These are phyloP conservation scores for Silene noctiflora DNA, from an alignment of 179 eudicot species.

Conservation along the genomic window DNA sequence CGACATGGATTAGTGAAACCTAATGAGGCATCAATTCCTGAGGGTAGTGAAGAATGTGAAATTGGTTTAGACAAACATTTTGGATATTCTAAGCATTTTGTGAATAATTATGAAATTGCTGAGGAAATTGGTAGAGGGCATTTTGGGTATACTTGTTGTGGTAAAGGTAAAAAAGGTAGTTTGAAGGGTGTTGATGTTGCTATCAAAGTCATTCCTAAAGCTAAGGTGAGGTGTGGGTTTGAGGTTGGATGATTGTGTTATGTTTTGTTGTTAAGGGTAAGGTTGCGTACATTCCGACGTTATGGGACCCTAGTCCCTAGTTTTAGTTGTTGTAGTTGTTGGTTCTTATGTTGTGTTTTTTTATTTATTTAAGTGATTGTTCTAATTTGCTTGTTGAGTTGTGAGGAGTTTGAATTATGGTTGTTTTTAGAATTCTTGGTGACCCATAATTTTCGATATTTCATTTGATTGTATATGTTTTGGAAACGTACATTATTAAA, in stretches of 20 bases:
- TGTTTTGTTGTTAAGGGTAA: constrained; percentile 4
- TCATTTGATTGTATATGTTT: too few species aligned
- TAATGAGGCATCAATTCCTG: constrained; percentile 84
- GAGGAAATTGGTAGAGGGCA: constrained; percentile 96
- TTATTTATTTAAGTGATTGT: constrained; percentile 10
- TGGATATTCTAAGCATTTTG: constrained; percentile 76
- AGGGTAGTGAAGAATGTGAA: constrained; percentile 66
- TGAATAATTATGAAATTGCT: constrained; percentile 63
- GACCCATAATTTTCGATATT: too few species aligned
- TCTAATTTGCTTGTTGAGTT: constrained; percentile 17
- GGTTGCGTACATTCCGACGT: background rate
- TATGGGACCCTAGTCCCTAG: too few species aligned
- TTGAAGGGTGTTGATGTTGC: constrained; percentile 89
- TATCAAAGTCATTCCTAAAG: constrained; percentile 91
- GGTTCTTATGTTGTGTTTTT: background rate
- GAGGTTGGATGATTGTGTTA: background rate
- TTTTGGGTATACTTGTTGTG: constrained; percentile 91
- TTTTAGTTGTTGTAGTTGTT: background rate
- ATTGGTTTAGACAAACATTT: constrained; percentile 83
- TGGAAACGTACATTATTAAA: too few species aligned
- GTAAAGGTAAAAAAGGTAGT: constrained; percentile 71
- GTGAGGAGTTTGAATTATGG: constrained; percentile 2
- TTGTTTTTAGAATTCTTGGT: background rate
- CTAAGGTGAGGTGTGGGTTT: constrained; percentile 49
- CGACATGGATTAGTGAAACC: constrained; percentile 91